Base-by-base conservation (phyloP, 306 rosid genomes). In the Lathyrus oleraceus region DNA sequence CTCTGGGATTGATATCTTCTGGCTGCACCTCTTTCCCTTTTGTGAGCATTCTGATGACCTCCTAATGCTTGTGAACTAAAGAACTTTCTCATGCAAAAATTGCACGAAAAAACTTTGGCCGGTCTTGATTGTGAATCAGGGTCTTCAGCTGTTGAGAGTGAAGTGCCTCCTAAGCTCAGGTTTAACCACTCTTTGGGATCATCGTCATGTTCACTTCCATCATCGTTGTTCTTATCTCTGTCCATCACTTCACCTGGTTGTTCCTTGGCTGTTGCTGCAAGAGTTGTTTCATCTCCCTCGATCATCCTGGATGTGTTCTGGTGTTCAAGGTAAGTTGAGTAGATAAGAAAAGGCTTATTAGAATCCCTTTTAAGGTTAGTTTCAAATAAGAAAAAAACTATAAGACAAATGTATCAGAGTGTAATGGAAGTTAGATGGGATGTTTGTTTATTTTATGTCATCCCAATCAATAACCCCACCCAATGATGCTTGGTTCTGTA, bases 31-130 rank as follows among this genome's bases (percentile, higher is more conserved):
- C 99, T 84, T 67, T 91, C 97, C 66, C 97, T 91, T 79, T 91
- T 91, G 83, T 95, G 97, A 16, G 97, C 99, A 53, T 95, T 95
- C 74, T 91, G 97, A 72, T 91, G 99, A 38, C 97, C 99, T 27
- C 99, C 99, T 71, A 95, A 74, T 49, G 99, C 99, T 48, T 95
- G 99, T 56, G 99, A 95, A 38, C 96, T 91, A 47, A 67, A 87
- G 83, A 95, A 95, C 82, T 89, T 85, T 65, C 96, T 91, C 91
- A 84, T 87, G 85, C 99, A 91, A 86, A 91, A 95, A 85, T 95
- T 95, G 73, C 99, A 95, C 4, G 97, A 95, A 58, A 88, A 95
- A 19, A 88, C 85, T 81, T 86, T 94, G 59, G 73, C 36, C 28
- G 90, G 69, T 73, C 78, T 79, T 66, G 88, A 57, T 62, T 58